Base-by-base conservation (phyloP, 1,284 basidiomycete species). In the Gomphus sp. region DNA sequence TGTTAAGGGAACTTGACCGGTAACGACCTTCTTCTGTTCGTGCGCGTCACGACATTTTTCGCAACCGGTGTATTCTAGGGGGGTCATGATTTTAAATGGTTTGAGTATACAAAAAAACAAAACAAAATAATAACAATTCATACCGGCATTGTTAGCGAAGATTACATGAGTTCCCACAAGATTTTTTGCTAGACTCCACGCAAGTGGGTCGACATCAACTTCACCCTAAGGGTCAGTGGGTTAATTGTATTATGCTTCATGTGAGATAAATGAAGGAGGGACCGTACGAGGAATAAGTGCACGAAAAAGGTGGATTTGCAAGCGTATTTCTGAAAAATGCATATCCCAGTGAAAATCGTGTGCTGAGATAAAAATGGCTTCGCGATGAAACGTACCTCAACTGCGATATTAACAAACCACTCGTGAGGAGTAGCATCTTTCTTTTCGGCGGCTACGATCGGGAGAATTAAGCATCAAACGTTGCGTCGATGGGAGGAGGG, bases 201-300 rank as follows among this genome's bases (percentile, higher is more conserved):
- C 33, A 14, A 4, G 28, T 4, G 43, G 36, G 28, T 60, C 55
- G 25, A 8, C 12, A 16, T n/a, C 37, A 28, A 57, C 18, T 11
- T 60, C 59, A 25, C 59, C 59, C 58, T 60, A 33, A 10, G 22
- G 14, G 28, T 28, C 3, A 2, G 28, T 28, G 28, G 25, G 44
- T 25, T 22, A 47, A 37, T 48, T 37, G 31, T 31, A 47, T 44
- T 7, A 25, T 22, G 1, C 0, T n/a, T 55, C 22, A 31, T 12
- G 25, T 43, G 11, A 14, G 31, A 2, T 14, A 10, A 34, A 28
- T 33, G 53, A 43, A n/a, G 9, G 9, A 4, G 12, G 11, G 36
- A n/a, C n/a, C 54, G 3, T 37, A 60, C 59, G 7, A 60, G 28
- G 47, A 60, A 60, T n/a, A 60, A 33, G 43, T 60, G 50, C 28